A percentile compares a stretch with the other conserved stretches of the same genome.
phyloP scores from a whole-genome alignment of 2,329 filamentous ascomycete species.

The Trichoderma oligosporum region DNA sequence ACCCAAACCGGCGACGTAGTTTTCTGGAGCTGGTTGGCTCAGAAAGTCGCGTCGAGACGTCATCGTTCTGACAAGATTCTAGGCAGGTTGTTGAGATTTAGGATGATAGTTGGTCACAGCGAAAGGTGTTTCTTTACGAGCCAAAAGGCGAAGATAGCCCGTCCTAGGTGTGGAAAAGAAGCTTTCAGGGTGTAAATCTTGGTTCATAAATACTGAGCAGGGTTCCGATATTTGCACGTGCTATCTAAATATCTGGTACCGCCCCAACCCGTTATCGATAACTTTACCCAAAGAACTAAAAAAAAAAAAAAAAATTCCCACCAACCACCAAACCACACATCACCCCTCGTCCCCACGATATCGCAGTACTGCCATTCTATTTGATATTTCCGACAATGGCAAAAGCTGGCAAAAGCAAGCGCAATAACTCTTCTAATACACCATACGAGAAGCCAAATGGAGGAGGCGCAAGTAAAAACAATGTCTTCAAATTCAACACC shows the following conservation, averaged over 20 bases:
- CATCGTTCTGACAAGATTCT: conserved; percentile 38
- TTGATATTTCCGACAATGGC: conserved; percentile 49
- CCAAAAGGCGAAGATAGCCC: background rate
- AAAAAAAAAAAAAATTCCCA: conserved; percentile 24
- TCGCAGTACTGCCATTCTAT: conserved; percentile 20
- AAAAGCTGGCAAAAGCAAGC: conserved; percentile 51
- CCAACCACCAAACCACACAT: conserved; percentile 15
- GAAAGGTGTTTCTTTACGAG: conserved; percentile 12
- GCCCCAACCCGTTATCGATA: conserved; percentile 26
- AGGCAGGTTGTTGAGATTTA: background rate
- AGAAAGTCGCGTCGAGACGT: conserved; percentile 75
- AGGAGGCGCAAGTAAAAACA: conserved; percentile 53
- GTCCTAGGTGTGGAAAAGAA: conserved; percentile 11
- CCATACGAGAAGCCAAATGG: conserved; percentile 41
- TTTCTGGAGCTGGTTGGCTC: conserved; percentile 78
- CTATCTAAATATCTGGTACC: background rate
- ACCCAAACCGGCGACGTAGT: conserved; percentile 93
- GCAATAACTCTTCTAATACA: conserved; percentile 43
- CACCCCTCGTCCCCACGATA: conserved; percentile 19
- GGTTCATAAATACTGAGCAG: too few relatives aligned
- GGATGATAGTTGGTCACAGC: background rate
- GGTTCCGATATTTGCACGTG: background rate
- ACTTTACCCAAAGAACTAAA: background rate
- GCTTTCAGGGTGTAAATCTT: background rate
- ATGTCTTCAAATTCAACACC: conserved; percentile 97